Evolutionary conservation across 257 asterid genomes (phyloP).

Genomic region (Forsythia viridissima): DNA sequence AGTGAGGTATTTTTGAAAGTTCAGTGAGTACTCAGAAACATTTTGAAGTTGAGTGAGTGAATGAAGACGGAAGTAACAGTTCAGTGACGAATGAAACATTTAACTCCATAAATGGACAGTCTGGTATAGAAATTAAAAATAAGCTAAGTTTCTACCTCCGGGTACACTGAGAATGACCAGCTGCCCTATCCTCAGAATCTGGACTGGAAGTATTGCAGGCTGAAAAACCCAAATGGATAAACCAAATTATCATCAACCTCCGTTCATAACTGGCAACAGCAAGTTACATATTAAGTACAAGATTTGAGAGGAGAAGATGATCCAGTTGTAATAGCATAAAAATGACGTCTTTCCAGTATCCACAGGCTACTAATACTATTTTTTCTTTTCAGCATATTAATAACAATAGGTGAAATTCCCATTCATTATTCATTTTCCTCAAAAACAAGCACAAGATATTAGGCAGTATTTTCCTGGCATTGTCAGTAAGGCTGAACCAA

Average conservation of each 20-base stretch:
- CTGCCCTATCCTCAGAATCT: conserved; percentile 91
- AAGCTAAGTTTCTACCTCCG: conserved; percentile 63
- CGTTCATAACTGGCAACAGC: conserved; percentile 9
- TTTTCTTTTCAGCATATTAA: neutral
- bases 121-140: neutral
- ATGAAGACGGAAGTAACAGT: too few species aligned
- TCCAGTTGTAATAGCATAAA: neutral
- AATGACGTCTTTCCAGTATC: neutral
- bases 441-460: neutral
- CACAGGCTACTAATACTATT: neutral
- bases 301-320: conserved; percentile 6
- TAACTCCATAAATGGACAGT: conserved; percentile 1
- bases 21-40: too few species aligned
- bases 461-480: neutral
- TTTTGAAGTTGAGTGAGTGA: too few species aligned
- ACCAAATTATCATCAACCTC: conserved; percentile 14
- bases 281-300: conserved; percentile 5
- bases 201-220: conserved; percentile 97
- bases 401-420: neutral
- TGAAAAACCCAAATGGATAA: conserved; percentile 38
- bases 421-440: neutral
- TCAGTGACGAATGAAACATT: too few species aligned
- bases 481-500: neutral
- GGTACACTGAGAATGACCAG: conserved; percentile 87
- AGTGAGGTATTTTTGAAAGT: too few species aligned